Evolutionary conservation across 306 rosid species (phyloP).

Genomic region (Ziziphus jujuba): DNA sequence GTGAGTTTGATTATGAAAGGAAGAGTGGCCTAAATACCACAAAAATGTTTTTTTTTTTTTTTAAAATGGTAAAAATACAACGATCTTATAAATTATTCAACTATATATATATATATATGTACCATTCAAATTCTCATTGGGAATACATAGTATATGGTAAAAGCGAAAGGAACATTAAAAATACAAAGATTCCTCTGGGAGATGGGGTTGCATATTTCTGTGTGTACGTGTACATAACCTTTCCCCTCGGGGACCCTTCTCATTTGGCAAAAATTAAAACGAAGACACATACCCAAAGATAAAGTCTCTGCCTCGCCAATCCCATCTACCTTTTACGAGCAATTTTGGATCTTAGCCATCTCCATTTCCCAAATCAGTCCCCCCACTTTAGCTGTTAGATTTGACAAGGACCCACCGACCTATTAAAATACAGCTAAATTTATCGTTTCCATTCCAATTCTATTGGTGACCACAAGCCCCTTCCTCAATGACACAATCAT

Average conservation of each 20-base stretch:
- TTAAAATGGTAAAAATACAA: too few relatives aligned
- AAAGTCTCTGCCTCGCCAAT: constrained; percentile 42
- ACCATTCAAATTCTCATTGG: background rate
- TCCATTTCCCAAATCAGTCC: constrained; percentile 41
- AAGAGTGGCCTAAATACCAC: too few relatives aligned
- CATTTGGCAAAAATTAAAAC: constrained; percentile 29
- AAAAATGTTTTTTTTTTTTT: too few relatives aligned
- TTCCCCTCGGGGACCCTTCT: constrained; percentile 36
- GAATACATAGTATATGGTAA: constrained; percentile 6
- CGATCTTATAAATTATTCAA: background rate
- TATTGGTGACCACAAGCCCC: constrained; percentile 42
- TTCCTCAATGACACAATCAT: background rate
- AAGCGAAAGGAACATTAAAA: constrained; percentile 8
- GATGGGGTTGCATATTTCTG: constrained; percentile 25
- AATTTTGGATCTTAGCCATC: constrained; percentile 55
- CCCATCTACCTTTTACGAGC: constrained; percentile 43
- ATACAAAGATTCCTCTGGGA: constrained; percentile 34
- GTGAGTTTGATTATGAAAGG: too few relatives aligned
- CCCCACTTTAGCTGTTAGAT: constrained; percentile 47
- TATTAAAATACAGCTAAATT: constrained; percentile 31
- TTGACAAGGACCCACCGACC: constrained; percentile 47
- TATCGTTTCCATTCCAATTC: constrained; percentile 37
- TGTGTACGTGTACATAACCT: constrained; percentile 21
- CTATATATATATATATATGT: background rate
- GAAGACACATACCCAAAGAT: constrained; percentile 36